Percentiles rank a stretch among this genome's conserved stretches.
Conservation (phyloP, 345 rosid species). For the Ceriops zippeliana region DNA sequence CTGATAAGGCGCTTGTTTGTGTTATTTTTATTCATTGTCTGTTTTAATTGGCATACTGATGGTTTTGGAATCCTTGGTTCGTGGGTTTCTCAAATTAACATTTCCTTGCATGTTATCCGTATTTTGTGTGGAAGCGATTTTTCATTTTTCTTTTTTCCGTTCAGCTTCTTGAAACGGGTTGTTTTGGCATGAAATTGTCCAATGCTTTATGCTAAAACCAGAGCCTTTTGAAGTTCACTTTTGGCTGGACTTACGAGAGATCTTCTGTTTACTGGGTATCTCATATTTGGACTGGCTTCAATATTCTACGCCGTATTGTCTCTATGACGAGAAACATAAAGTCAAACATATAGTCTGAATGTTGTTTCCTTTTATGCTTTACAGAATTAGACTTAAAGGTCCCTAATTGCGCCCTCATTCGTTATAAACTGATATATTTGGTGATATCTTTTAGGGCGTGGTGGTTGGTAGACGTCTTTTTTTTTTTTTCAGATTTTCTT, state of each 20-base stretch:
- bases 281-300: constrained; percentile 20
- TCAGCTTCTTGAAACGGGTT: constrained; percentile 16
- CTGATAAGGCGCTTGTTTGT: background rate
- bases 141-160: background rate
- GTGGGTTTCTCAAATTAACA: background rate
- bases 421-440: no score
- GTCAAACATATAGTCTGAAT: constrained; percentile 25
- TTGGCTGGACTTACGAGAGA: constrained; percentile 25
- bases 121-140: background rate
- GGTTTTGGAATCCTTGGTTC: background rate
- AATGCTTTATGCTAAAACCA: constrained; percentile 17
- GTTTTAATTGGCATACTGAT: background rate
- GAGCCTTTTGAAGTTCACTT: constrained; percentile 2
- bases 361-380: no score
- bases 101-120: background rate
- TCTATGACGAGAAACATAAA: constrained; percentile 17
- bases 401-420: no score
- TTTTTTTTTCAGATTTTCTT: no score
- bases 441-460: no score
- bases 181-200: background rate
- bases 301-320: constrained; percentile 42
- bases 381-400: no score
- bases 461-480: no score
- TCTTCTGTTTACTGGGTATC: constrained; percentile 20
- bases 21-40: background rate